Conservation (phyloP, 208 protist genomes). For the Acanthamoeba culbertsoni region DNA sequence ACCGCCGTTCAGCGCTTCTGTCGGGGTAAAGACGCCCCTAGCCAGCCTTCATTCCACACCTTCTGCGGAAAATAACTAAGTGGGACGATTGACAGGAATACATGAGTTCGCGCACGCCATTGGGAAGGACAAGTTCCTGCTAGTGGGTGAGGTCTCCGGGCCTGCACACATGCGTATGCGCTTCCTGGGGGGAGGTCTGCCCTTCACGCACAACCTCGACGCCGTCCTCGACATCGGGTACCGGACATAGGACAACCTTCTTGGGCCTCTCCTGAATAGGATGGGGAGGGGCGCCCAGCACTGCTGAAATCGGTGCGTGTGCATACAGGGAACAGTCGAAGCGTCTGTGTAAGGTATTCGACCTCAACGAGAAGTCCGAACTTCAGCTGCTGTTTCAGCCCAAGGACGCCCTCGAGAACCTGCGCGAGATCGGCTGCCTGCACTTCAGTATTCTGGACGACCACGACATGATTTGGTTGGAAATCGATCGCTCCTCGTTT, state of each 20-base stretch:
- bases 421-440: neutral
- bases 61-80: too few species aligned
- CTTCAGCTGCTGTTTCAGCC: neutral
- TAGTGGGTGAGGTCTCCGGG: slow-evolving; percentile 1
- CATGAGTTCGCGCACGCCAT: slow-evolving; percentile 11
- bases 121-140: slow-evolving; percentile 22
- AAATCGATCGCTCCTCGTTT: neutral
- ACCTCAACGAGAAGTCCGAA: neutral
- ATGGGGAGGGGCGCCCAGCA: neutral
- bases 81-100: too few species aligned
- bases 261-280: neutral
- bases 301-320: neutral
- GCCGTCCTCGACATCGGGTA: slow-evolving; percentile 27
- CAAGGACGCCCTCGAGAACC: neutral
- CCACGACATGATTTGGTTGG: slow-evolving; percentile 13
- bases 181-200: neutral
- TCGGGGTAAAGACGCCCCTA: neutral
- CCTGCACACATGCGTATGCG: neutral
- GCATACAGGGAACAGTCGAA: neutral
- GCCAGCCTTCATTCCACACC: too few species aligned
- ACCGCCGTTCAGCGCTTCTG: neutral
- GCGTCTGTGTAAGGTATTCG: neutral
- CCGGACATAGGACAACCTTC: neutral
- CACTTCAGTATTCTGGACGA: slow-evolving; percentile 10
- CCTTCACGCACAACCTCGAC: slow-evolving; percentile 27